Conservation (phyloP, 495 filamentous ascomycete species). For the Xylaria telfairii region DNA sequence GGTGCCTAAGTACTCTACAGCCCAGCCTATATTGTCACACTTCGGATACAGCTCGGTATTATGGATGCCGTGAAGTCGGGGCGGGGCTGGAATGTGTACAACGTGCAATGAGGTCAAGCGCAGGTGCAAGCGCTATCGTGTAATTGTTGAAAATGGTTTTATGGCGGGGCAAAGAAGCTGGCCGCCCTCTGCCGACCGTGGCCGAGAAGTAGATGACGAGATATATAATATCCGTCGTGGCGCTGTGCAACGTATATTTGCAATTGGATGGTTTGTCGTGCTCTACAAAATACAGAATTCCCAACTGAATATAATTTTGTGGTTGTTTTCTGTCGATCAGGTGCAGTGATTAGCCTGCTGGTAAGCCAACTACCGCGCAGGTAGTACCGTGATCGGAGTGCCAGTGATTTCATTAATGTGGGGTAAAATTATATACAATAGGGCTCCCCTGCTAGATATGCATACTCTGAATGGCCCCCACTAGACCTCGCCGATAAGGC, state of each 20-base stretch:
- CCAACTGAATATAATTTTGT: background rate
- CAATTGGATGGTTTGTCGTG: background rate
- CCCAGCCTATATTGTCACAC: background rate
- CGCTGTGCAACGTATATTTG: background rate
- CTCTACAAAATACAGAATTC: background rate
- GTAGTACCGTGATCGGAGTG: slow-evolving; percentile 11
- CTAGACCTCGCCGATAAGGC: background rate
- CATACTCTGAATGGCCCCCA: background rate
- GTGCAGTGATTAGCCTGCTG: background rate
- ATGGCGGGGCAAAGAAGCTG: slow-evolving; percentile 10
- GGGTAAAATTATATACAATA: background rate
- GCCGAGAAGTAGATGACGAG: background rate
- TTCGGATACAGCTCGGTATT: background rate
- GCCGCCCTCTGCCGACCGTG: slow-evolving; percentile 1
- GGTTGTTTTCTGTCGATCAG: background rate
- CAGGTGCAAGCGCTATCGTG: background rate
- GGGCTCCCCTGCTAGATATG: slow-evolving; percentile 12
- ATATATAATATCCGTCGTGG: background rate
- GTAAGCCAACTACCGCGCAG: slow-evolving; percentile 14
- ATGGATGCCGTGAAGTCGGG: background rate
- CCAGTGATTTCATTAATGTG: slow-evolving; percentile 17
- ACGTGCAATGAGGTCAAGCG: background rate
- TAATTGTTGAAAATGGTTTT: slow-evolving; percentile 4
- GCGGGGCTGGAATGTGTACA: background rate
- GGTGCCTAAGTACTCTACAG: background rate